These are phyloP conservation scores for Geoglossum glabrum DNA, from an alignment of 495 filamentous ascomycete genomes.

Conservation along the genomic window DNA sequence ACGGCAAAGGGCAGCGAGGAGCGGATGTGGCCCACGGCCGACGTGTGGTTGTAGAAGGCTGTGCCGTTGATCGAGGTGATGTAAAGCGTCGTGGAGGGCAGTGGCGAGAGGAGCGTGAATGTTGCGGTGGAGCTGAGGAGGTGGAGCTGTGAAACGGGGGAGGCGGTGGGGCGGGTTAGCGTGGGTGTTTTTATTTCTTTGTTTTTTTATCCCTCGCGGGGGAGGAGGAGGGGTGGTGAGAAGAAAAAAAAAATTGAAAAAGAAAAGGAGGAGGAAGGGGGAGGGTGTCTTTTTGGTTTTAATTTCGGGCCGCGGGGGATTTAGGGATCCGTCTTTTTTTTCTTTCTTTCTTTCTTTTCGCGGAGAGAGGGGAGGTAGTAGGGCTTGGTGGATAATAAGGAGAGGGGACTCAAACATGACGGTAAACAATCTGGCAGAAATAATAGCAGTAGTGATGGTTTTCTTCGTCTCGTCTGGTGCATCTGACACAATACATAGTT, in stretches of 20 bases:
- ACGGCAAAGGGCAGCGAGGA: conserved; percentile 58
- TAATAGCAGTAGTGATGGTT: too few species aligned
- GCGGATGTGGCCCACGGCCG: conserved; percentile 53
- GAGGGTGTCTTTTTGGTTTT: too few species aligned
- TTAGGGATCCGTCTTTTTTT: too few species aligned
- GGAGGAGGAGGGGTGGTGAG: background rate
- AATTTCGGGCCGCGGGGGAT: too few species aligned
- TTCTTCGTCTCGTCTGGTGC: background rate
- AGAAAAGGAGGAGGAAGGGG: too few species aligned
- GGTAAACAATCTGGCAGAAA: background rate
- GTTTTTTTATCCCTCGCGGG: background rate
- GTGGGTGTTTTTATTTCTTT: background rate
- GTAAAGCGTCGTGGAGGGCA: conserved; percentile 45
- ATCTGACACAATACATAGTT: background rate
- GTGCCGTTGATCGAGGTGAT: conserved; percentile 66
- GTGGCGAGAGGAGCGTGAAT: conserved; percentile 66
- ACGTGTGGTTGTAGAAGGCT: conserved; percentile 61
- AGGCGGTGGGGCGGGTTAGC: too few species aligned
- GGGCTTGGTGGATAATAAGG: background rate
- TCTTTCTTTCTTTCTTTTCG: too few species aligned
- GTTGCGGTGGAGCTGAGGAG: conserved; percentile 68
- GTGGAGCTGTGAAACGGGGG: conserved; percentile 34
- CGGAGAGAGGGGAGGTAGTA: too few species aligned
- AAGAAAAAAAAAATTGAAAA: too few species aligned
- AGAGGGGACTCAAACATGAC: background rate